Evolutionary conservation across 495 filamentous ascomycete species (phyloP), one percentile per base, ranked within the genome.

Genomic region (Neurospora cerealis): DNA sequence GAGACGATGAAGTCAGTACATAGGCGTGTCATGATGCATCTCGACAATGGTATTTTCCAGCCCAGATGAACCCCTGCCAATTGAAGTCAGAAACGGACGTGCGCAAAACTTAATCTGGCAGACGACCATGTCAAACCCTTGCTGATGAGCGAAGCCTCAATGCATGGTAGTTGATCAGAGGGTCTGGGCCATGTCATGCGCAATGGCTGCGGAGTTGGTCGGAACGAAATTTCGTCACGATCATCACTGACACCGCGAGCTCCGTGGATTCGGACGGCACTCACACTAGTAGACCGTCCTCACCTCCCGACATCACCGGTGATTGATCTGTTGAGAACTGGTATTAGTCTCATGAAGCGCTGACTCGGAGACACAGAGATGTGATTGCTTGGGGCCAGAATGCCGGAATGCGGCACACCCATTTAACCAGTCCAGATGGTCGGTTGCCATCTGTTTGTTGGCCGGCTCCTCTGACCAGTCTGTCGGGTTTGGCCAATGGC

Each of bases 101-200:
- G 80, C 79, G 92, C 88, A 89, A 40, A 89, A 89, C 93, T 17
- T 91, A 93, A 80, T 91, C 91, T 73, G 81, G 82, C 70, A 84
- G 80, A 78, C 79, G 80, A 80, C 75, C 72, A 75, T 73, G 74
- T 77, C 73, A 71, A 36, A 48, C 74, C 77, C 75, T 66, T 74
- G 77, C 72, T 71, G 54, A 19, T 73, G 71, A 48, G 74, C 74
- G 75, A 72, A 70, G 73, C 74, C 73, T 66, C 75, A 73, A 70
- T 75, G 76, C 75, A 76, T 73, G 78, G 79, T 76, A 77, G 70
- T 72, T 69, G 70, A 70, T 71, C 76, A 78, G 38, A 70, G 73
- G 74, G 69, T 71, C 72, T 74, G 72, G 74, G 71, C 75, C 76
- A 77, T 77, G 75, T 81, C 76, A 81, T 79, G 79, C 80, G 71